These are phyloP conservation scores for Backusella australiensis DNA, from an alignment of 192 early-diverging fungal species.

Conservation along the genomic window DNA sequence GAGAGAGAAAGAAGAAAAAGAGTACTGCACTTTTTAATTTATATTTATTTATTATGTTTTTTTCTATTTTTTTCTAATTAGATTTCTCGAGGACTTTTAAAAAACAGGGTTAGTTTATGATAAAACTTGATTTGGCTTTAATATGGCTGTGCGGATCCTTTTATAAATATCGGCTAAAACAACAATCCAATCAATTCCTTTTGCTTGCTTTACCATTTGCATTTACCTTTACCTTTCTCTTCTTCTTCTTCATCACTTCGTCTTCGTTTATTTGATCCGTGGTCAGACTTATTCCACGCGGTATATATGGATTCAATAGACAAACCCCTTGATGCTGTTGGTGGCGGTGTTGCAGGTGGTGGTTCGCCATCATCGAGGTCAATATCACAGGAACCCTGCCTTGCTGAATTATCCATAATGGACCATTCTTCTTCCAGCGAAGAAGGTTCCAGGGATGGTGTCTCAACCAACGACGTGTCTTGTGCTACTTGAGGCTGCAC, in stretches of 20 bases:
- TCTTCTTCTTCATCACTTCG: background rate
- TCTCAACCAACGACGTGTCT: background rate
- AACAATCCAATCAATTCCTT: background rate
- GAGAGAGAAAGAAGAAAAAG: constrained; percentile 7
- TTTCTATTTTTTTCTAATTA: background rate
- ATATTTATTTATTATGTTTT: background rate
- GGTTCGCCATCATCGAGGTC: background rate
- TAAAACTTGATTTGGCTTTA: background rate
- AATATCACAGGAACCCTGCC: background rate
- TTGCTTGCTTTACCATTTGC: background rate
- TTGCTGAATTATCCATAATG: background rate
- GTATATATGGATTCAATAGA: background rate
- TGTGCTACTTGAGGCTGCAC: background rate
- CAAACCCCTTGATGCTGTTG: background rate
- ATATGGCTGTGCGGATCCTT: background rate
- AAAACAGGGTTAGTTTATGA: background rate
- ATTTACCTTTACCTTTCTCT: background rate
- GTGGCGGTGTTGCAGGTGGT: background rate
- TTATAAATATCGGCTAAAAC: background rate
- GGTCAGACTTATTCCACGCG: background rate
- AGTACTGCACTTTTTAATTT: background rate
- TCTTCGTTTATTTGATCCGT: background rate
- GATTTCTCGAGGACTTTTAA: background rate
- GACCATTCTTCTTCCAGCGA: background rate
- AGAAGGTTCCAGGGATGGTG: background rate